Evolutionary conservation across 768 basidiomycete species (phyloP), one percentile per base, ranked within the genome.

Genomic region (Cyclocybe aegerita): DNA sequence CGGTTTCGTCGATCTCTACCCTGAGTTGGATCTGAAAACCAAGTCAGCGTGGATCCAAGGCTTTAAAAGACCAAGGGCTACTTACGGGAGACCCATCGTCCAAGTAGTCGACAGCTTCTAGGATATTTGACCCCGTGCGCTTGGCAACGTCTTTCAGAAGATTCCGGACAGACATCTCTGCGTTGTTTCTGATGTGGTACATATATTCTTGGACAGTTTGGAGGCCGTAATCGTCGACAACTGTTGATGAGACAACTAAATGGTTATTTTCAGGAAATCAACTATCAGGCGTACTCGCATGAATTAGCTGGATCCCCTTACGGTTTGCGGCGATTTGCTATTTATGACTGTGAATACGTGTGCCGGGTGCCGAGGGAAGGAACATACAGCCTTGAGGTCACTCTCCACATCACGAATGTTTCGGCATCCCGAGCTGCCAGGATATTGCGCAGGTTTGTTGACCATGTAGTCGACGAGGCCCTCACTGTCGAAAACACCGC

Each of bases 241-340:
- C 84, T 93, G 55, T 35, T 43, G 33, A 35, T 29, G 46, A 39
- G 45, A 38, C 14, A 33, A 46, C 7, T 42, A 33, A 41, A 63
- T 43, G 36, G 57, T 48, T 38, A 8, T 55, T 35, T 42, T 7
- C 49, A 15, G 9, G 10, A 30, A 42, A 30, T 30, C 31, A 50
- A 15, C 3, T 37, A 16, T 8, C 54, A 17, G 31, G 62, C 81
- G 54, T 64, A 91, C 90, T 81, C 39, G 84, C 82, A 60, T 88
- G 87, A 53, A 96, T 85, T 3, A 94, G 77, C 57, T 90, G 86
- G 32, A 91, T 83, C 9, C 93, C 95, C 70, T 95, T 94, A 67
- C 93, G 82, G 64, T 97, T 97, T 6, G 93, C 92, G 1, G 93
- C 91, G 54, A 95, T 86, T 91, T 95, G 93, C 90, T 93, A 43